Evolutionary conservation across 2,329 filamentous ascomycete genomes (phyloP).

Genomic region (Fusarium ramigenum): DNA sequence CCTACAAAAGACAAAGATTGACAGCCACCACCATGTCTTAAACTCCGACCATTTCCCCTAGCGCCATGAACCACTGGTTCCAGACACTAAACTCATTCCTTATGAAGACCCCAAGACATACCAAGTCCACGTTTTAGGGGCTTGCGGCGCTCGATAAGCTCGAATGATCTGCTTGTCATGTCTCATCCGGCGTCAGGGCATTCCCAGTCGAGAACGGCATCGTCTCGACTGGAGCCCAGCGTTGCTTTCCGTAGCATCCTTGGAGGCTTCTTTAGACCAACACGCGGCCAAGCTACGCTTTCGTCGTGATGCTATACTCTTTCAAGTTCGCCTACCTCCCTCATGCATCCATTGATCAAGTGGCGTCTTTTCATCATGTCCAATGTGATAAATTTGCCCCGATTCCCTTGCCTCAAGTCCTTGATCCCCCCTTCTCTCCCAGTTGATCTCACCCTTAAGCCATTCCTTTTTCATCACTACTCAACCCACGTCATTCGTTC

Average conservation of each 20-base stretch:
- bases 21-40: slow-evolving; percentile 7
- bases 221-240: neutral
- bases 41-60: slow-evolving; percentile 1
- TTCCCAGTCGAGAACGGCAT: slow-evolving; percentile 18
- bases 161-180: neutral
- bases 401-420: slow-evolving; percentile 11
- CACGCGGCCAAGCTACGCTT: slow-evolving; percentile 19
- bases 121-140: slow-evolving; percentile 32
- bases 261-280: neutral
- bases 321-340: neutral
- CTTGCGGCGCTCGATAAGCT: slow-evolving; percentile 15
- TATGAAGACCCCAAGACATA: slow-evolving; percentile 18
- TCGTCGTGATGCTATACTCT: slow-evolving; percentile 17
- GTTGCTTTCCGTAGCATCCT: slow-evolving; percentile 30
- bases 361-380: slow-evolving; percentile 13
- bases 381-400: slow-evolving; percentile 29
- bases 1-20: neutral
- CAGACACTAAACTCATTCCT: slow-evolving; percentile 35
- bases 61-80: slow-evolving; percentile 3
- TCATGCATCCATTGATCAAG: neutral
- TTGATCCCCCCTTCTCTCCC: slow-evolving; percentile 4
- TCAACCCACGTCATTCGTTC: slow-evolving; percentile 22
- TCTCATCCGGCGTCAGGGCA: slow-evolving; percentile 12
- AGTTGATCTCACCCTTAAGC: slow-evolving; percentile 14
- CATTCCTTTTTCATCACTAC: slow-evolving; percentile 21